These are phyloP conservation scores for Gryganskiella cystojenkinii DNA, from an alignment of 192 early-diverging fungal genomes.

Conservation along the genomic window DNA sequence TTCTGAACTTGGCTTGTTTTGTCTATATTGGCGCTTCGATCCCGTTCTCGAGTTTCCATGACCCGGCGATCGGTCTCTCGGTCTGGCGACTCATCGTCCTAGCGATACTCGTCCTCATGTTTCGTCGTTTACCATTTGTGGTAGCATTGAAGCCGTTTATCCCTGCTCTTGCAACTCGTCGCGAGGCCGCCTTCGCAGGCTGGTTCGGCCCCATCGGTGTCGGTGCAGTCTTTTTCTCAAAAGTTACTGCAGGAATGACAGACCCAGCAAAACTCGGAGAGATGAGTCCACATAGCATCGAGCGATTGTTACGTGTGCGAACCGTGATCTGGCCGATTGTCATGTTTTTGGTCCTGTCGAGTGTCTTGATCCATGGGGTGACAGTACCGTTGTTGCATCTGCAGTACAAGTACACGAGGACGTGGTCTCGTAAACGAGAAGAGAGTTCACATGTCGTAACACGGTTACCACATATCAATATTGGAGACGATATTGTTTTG, in stretches of 20 bases:
- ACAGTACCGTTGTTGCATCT: slow-evolving; percentile 68
- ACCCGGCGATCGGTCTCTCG: slow-evolving; percentile 58
- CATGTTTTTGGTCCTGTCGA: slow-evolving; percentile 78
- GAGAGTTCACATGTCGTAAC: slow-evolving; percentile 40
- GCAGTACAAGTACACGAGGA: slow-evolving; percentile 51
- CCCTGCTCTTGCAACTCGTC: slow-evolving; percentile 71
- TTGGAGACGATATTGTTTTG: slow-evolving; percentile 42
- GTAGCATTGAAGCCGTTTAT: slow-evolving; percentile 67
- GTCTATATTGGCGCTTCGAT: slow-evolving; percentile 87
- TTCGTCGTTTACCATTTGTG: slow-evolving; percentile 78
- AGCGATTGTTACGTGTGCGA: slow-evolving; percentile 23
- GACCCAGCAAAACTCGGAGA: slow-evolving; percentile 24
- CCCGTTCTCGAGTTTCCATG: slow-evolving; percentile 76
- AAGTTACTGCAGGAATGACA: slow-evolving; percentile 36
- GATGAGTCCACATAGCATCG: slow-evolving; percentile 27
- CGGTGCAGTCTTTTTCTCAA: slow-evolving; percentile 61
- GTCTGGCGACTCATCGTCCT: slow-evolving; percentile 73
- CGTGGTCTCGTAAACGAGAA: slow-evolving; percentile 45
- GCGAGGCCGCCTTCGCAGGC: slow-evolving; percentile 83
- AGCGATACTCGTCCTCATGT: slow-evolving; percentile 67
- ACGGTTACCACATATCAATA: slow-evolving; percentile 47
- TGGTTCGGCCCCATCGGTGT: slow-evolving; percentile 92
- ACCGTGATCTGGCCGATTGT: slow-evolving; percentile 66
- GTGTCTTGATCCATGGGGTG: slow-evolving; percentile 87
- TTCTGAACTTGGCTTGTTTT: slow-evolving; percentile 89